Evolutionary conservation across 257 asterid species (phyloP).

Genomic region (Primulina eburnea): DNA sequence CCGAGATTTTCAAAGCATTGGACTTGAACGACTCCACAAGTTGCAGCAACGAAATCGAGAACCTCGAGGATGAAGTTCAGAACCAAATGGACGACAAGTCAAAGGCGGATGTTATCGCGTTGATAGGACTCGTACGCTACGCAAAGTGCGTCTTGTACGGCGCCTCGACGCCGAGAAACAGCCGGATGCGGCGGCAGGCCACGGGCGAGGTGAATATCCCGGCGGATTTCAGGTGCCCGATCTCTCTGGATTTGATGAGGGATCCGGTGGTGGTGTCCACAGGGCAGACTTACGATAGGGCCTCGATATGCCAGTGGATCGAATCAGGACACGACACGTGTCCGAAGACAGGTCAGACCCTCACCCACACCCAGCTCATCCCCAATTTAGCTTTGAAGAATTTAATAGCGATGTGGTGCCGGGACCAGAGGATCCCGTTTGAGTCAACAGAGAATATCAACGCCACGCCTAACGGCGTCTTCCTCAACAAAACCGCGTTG

Average conservation of each 20-base stretch:
- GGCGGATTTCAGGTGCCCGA: constrained; percentile 81
- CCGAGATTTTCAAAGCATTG: constrained; percentile 52
- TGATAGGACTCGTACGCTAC: constrained; percentile 81
- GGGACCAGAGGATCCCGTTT: constrained; percentile 71
- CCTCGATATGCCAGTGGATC: constrained; percentile 63
- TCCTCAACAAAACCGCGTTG: constrained; percentile 59
- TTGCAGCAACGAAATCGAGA: constrained; percentile 68
- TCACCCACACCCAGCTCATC: constrained; percentile 58
- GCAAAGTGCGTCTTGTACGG: constrained; percentile 89
- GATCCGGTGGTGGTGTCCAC: constrained; percentile 91
- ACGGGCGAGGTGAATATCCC: constrained; percentile 53
- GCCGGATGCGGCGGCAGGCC: constrained; percentile 46
- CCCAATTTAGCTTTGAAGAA: constrained; percentile 65
- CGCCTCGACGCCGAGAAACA: constrained; percentile 55
- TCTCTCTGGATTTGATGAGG: constrained; percentile 70
- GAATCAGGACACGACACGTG: constrained; percentile 86
- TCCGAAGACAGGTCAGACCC: constrained; percentile 77
- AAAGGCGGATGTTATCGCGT: constrained; percentile 53
- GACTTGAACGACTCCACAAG: constrained; percentile 48
- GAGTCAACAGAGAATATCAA: constrained; percentile 40
- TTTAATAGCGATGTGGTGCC: constrained; percentile 79
- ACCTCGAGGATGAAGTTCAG: constrained; percentile 63
- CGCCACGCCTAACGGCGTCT: constrained; percentile 23
- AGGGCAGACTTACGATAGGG: constrained; percentile 79
- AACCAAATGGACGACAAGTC: constrained; percentile 55